A percentile compares a stretch with the other conserved stretches of the same genome.
Evolutionary conservation across 257 asterid species (phyloP).

Genomic region (Penstemon davidsonii): DNA sequence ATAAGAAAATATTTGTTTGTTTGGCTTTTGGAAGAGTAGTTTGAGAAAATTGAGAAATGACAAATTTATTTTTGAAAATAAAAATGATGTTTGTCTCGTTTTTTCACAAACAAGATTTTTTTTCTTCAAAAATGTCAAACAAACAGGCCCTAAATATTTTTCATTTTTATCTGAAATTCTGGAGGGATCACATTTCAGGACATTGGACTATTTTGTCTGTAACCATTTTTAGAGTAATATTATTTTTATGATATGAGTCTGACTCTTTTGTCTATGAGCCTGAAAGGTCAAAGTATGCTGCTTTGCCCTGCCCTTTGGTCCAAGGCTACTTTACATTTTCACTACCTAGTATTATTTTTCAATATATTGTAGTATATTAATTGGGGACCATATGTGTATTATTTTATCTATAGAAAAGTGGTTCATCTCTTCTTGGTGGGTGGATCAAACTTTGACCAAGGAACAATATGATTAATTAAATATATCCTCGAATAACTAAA

Average conservation of each 20-base stretch:
- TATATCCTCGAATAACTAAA: not conserved
- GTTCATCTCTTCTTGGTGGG: conserved; percentile 13
- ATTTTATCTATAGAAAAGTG: not conserved
- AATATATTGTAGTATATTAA: too few species aligned
- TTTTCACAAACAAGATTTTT: not conserved
- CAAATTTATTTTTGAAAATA: too few species aligned
- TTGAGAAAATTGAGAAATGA: too few species aligned
- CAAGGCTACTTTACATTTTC: not conserved
- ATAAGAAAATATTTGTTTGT: too few species aligned
- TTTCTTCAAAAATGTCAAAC: not conserved
- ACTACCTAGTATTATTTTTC: not conserved
- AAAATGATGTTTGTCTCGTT: too few species aligned
- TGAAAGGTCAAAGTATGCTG: conserved; percentile 23
- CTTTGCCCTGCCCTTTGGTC: conserved; percentile 10
- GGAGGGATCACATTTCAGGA: too few species aligned
- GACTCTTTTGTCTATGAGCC: conserved; percentile 21
- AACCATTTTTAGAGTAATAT: not conserved
- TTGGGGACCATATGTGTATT: too few species aligned
- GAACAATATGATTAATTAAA: not conserved
- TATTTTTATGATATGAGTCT: not conserved
- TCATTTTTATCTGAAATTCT: too few species aligned
- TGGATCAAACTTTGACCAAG: conserved; percentile 21
- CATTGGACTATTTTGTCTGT: not conserved
- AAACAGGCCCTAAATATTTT: not conserved
- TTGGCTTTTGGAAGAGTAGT: too few species aligned